Evolutionary conservation across 1,139 yeast species (phyloP).

Genomic region (Diutina neorugosa): DNA sequence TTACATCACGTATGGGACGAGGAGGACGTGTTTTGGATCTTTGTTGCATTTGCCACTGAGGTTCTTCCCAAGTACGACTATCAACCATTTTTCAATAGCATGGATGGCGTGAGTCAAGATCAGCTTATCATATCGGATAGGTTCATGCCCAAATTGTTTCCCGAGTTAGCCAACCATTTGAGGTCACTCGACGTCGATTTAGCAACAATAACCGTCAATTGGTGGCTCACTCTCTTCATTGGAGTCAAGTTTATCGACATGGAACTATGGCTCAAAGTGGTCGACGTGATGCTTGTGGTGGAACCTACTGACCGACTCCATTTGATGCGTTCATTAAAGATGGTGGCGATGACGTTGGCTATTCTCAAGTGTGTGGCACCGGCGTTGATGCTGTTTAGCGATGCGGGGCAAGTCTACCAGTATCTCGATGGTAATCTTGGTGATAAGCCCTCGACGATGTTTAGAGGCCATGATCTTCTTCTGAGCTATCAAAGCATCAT

Average conservation of each 20-base stretch:
- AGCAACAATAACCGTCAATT: slow-evolving; percentile 42
- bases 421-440: not conserved
- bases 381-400: slow-evolving; percentile 15
- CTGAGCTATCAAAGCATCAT: not conserved
- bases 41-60: slow-evolving; percentile 39
- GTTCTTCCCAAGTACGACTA: slow-evolving; percentile 30
- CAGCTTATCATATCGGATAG: slow-evolving; percentile 16
- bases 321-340: slow-evolving; percentile 7
- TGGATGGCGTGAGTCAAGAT: slow-evolving; percentile 30
- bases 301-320: not conserved
- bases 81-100: slow-evolving; percentile 21
- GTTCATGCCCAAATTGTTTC: slow-evolving; percentile 19
- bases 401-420: slow-evolving; percentile 27
- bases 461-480: not conserved
- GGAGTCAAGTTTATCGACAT: slow-evolving; percentile 34
- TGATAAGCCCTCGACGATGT: not conserved
- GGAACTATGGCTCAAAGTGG: slow-evolving; percentile 39
- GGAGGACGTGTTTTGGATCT: slow-evolving; percentile 48
- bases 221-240: slow-evolving; percentile 48
- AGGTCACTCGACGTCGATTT: slow-evolving; percentile 27
- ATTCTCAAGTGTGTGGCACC: slow-evolving; percentile 29
- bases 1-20: slow-evolving; percentile 18
- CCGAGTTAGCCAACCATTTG: slow-evolving; percentile 28
- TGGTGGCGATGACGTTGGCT: slow-evolving; percentile 20
- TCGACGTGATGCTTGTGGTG: slow-evolving; percentile 36